A percentile compares a stretch with the other conserved stretches of the same genome.
Conservation (phyloP, 305 asterid species). For the Caryopteris hybrid region DNA sequence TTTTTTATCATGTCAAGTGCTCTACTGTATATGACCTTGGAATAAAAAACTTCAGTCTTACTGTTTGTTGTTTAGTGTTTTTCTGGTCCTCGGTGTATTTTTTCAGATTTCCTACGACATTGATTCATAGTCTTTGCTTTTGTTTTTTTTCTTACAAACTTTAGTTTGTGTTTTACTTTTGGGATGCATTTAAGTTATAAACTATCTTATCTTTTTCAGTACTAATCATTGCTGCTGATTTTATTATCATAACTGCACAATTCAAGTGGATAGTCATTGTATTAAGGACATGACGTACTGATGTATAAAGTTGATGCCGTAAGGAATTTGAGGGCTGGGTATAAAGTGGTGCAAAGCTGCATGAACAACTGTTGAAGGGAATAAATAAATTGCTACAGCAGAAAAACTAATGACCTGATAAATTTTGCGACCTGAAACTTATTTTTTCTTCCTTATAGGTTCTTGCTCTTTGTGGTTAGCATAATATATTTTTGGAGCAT, state of each 20-base stretch:
- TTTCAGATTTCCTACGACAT: background rate
- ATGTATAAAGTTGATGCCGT: background rate
- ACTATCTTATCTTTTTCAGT: conserved; percentile 2
- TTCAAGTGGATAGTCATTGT: background rate
- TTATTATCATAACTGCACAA: background rate
- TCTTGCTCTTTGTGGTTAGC: background rate
- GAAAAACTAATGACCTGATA: background rate
- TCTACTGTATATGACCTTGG: conserved; percentile 10
- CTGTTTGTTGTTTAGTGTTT: background rate
- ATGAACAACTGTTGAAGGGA: conserved; percentile 1
- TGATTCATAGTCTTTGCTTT: background rate
- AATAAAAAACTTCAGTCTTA: conserved; percentile 1
- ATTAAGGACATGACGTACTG: background rate
- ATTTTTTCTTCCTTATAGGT: background rate
- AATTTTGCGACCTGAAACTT: background rate
- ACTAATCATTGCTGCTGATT: background rate
- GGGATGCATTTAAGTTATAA: background rate
- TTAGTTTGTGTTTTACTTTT: background rate
- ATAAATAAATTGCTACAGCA: background rate
- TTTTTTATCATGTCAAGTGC: conserved; percentile 12
- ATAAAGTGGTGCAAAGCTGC: conserved; percentile 6
- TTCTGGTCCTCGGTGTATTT: background rate
- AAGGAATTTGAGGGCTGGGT: conserved; percentile 1
- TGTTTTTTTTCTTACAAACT: background rate
- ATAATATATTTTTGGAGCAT: background rate